Conservation (phyloP, 2,329 filamentous ascomycete genomes). For the Fonsecaea pugnacius region DNA sequence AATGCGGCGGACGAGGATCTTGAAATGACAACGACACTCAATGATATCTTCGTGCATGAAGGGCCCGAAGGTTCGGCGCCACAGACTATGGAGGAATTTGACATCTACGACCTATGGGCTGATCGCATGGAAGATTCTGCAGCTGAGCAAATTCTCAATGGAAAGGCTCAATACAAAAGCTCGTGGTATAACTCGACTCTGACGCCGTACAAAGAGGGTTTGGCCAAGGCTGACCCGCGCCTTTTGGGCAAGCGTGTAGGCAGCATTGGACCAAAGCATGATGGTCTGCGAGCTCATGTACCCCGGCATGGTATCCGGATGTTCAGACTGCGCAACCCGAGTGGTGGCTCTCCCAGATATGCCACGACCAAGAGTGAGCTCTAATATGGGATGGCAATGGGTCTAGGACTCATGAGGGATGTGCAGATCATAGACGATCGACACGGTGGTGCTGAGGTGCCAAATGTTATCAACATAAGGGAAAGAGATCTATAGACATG, state of each 20-base stretch:
- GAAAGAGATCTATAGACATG: neutral
- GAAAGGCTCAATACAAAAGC: slow-evolving; percentile 43
- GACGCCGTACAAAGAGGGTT: slow-evolving; percentile 53
- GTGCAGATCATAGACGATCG: neutral
- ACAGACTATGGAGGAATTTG: slow-evolving; percentile 53
- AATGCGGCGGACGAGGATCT: slow-evolving; percentile 54
- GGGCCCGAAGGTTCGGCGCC: slow-evolving; percentile 50
- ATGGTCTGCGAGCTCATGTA: slow-evolving; percentile 43
- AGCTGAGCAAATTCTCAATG: slow-evolving; percentile 51
- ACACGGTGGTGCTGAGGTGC: neutral
- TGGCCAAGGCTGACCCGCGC: slow-evolving; percentile 48
- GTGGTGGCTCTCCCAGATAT: slow-evolving; percentile 15
- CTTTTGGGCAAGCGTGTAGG: slow-evolving; percentile 55
- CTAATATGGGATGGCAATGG: neutral
- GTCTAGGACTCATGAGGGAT: neutral
- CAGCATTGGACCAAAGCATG: slow-evolving; percentile 49
- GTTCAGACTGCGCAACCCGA: slow-evolving; percentile 49
- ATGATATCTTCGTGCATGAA: slow-evolving; percentile 58
- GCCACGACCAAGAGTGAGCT: slow-evolving; percentile 26
- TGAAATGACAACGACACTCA: slow-evolving; percentile 56
- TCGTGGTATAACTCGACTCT: slow-evolving; percentile 54
- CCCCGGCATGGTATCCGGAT: slow-evolving; percentile 55
- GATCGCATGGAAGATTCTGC: slow-evolving; percentile 56
- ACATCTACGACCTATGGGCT: slow-evolving; percentile 61
- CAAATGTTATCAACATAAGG: no score